Evolutionary conservation across 768 basidiomycete species (phyloP), one percentile per base, ranked within the genome.

Genomic region (Suillus alpinus): DNA sequence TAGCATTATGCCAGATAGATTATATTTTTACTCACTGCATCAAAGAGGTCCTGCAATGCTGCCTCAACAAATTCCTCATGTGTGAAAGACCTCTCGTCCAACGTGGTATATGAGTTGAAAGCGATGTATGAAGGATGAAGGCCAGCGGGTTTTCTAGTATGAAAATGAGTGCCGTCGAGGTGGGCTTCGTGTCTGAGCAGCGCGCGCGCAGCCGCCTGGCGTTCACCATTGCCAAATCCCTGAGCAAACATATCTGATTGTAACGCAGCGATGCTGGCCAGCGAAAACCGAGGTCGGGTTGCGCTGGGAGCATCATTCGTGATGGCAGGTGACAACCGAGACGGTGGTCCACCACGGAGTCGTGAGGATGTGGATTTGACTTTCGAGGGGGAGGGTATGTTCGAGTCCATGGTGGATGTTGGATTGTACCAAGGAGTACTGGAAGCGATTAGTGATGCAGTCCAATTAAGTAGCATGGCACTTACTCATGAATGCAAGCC

Each of bases 11-110:
- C 10, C 8, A 46, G 20, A 5, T 23, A 23, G 44, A 46, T 47
- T 18, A 29, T 16, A 13, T 3, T 34, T 32, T 3, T 39, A 50
- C 57, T 2, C 26, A 63, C 58, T 9, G 47, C 59, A 57, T 63
- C 62, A 57, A 63, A 63, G 13, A 63, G 6, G 29, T 63, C 62
- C 6, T 20, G 34, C 13, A 59, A 26, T 3, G 59, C 34, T 13
- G 53, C 59, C 34, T 59, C 47, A 32, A 32, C 18, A 12, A 49
- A 41, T 14, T 7, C 46, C 12, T 47, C n/a, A 2, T 44, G 43
- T 20, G 20, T 44, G 4, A 20, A 10, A 0, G 20, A 20, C 0
- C 8, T 41, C 41, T 41, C 18, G 9, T 41, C 18, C 18, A 41
- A n/a, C 0, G 36, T 26, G 26, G 37, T 39, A 10, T 39, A 44